Evolutionary conservation across 164 flowering plant genomes (phyloP).

Genomic region (Litsea cubeba): DNA sequence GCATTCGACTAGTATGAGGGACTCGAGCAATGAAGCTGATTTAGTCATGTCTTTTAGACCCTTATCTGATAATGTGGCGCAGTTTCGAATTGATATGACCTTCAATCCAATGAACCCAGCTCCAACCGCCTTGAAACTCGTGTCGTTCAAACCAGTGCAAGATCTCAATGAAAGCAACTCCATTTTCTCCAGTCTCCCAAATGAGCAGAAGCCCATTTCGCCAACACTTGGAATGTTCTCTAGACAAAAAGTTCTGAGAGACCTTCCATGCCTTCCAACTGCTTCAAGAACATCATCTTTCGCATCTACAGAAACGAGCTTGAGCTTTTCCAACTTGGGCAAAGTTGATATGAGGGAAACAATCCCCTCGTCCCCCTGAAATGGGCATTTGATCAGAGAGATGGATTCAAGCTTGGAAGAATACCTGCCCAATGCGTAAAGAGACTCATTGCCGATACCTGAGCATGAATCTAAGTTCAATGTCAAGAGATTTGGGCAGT

Average conservation of each 20-base stretch:
- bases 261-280: constrained; percentile 2
- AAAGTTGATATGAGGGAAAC: constrained; percentile 6
- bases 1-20: constrained; percentile 47
- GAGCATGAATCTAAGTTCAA: constrained; percentile 33
- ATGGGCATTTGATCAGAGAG: constrained; percentile 24
- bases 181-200: not conserved
- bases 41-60: constrained; percentile 44
- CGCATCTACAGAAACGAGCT: not conserved
- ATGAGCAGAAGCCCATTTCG: constrained; percentile 6
- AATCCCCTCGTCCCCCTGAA: constrained; percentile 26
- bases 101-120: constrained; percentile 42
- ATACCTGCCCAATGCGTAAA: constrained; percentile 21
- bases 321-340: constrained; percentile 10
- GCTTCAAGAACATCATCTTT: constrained; percentile 9
- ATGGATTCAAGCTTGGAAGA: constrained; percentile 27
- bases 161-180: constrained; percentile 10
- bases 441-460: constrained; percentile 25
- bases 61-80: constrained; percentile 36
- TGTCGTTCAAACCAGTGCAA: constrained; percentile 43
- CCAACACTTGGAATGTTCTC: constrained; percentile 6
- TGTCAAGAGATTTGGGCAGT: constrained; percentile 23
- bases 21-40: constrained; percentile 28
- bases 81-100: constrained; percentile 43
- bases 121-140: constrained; percentile 47
- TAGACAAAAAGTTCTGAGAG: constrained; percentile 4